Base-by-base conservation (phyloP, 352 stramenopile species). In the Globisporangium megalacanthum region DNA sequence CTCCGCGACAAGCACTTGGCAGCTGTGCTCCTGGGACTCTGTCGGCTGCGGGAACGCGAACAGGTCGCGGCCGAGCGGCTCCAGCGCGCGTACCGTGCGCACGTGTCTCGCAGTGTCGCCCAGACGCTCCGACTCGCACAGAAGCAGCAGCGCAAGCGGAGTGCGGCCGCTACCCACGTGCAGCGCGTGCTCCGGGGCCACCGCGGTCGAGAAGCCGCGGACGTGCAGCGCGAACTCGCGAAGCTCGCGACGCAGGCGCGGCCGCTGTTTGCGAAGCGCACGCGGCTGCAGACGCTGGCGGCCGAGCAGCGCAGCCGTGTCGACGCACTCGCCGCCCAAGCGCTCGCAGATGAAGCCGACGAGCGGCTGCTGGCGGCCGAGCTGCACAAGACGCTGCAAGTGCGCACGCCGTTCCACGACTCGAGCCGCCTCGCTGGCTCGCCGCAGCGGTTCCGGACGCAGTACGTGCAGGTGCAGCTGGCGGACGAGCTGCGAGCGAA, bases 391-490 rank as follows among this genome's bases (percentile, higher is more conserved):
- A 91, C 79, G 8, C 75, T 94, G 62, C 71, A 83, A 53, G 90
- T 92, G 60, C 90, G 88, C 61, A 88, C 82, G 22, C 90, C 89
- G 65, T 92, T 88, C 61, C 83, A 94, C 59, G 84, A 92, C 62
- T 92, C 81, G 14, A 89, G 77, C 37, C 78, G 83, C 39, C 89
- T 92, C 55, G 95, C 88, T 3, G 89, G 89, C 17, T 92, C 83
- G 2, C 88, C 83, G 46, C 92, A 98, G 66, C 83, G 92, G 11
- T 98, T 94, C 66, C 63, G 96, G 29, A 98, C 92, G n/a, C 88
- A 95, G 61, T 98, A 96, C 54, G 63, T 98, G 11, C 83, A 95
- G 65, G 83, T 95, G n/a, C 85, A 94, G 50, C 73, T 97, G 45
- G 79, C 86, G 0, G 89, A 97, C 52, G 78, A 93, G 54, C 54